Evolutionary conservation across 1,284 basidiomycete species (phyloP).

Genomic region (Abortiporus biennis): DNA sequence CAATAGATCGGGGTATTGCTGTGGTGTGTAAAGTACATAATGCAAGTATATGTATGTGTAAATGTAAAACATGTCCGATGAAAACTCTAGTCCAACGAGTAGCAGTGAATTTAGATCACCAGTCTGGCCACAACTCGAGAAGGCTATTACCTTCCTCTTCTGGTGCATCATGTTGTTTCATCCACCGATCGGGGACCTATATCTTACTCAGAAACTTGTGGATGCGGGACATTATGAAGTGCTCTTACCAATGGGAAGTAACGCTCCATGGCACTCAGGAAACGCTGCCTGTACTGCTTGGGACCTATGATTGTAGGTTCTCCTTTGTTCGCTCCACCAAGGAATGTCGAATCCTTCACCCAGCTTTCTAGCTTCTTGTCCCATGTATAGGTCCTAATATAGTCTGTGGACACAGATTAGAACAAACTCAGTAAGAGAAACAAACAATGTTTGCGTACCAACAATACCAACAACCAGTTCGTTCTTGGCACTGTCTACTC

Average conservation of each 20-base stretch:
- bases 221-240: constrained; percentile 4
- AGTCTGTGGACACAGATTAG: constrained; percentile 47
- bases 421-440: not conserved
- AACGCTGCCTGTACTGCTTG: constrained; percentile 81
- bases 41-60: not conserved
- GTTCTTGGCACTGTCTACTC: constrained; percentile 79
- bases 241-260: constrained; percentile 74
- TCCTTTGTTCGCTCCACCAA: constrained; percentile 75
- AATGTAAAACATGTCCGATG: not conserved
- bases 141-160: constrained; percentile 64
- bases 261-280: constrained; percentile 87
- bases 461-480: constrained; percentile 96
- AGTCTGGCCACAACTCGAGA: constrained; percentile 46
- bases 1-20: too few relatives aligned
- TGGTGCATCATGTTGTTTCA: constrained; percentile 72
- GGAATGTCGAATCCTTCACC: constrained; percentile 92
- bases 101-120: constrained; percentile 27
- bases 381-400: constrained; percentile 93
- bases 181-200: constrained; percentile 82
- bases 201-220: too few relatives aligned
- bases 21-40: not conserved
- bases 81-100: constrained; percentile 3
- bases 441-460: constrained; percentile 45
- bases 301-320: constrained; percentile 92
- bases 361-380: constrained; percentile 98